Conservation (phyloP, 176 grass and related monocot genomes). For the Zoysia pacifica region DNA sequence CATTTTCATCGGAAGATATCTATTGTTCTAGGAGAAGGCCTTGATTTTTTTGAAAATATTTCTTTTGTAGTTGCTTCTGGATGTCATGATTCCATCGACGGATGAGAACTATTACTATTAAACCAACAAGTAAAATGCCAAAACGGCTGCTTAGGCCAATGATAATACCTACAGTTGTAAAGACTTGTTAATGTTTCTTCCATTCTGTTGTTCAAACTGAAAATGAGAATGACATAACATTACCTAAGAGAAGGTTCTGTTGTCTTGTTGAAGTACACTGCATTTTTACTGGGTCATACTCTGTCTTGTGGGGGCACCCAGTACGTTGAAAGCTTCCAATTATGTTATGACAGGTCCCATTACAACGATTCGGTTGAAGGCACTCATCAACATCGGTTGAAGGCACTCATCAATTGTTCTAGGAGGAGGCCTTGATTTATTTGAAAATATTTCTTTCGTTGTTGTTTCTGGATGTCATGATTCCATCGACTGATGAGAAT, state of each 20-base stretch:
- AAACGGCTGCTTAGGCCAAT: conserved; percentile 8
- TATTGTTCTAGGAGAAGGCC: neutral
- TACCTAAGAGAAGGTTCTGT: too few species aligned
- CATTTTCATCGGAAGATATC: neutral
- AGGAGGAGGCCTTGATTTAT: neutral
- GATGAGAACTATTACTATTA: neutral
- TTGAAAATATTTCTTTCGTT: neutral
- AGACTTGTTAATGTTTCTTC: too few species aligned
- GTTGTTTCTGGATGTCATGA: neutral
- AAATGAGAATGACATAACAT: too few species aligned
- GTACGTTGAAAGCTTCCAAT: too few species aligned
- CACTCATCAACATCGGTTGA: too few species aligned
- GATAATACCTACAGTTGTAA: conserved; percentile 10
- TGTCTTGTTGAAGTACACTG: too few species aligned
- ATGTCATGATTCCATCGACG: neutral
- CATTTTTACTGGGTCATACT: too few species aligned
- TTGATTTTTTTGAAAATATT: neutral
- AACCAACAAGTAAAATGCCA: neutral
- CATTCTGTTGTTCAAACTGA: too few species aligned
- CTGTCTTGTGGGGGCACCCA: too few species aligned
- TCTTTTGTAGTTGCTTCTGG: neutral
- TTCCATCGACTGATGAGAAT: neutral
- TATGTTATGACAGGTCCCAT: too few species aligned
- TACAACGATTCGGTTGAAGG: too few species aligned
- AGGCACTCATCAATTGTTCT: neutral